phyloP scores from a whole-genome alignment of 2,329 filamentous ascomycete genomes.

The Aspergillus costaricaensis region DNA sequence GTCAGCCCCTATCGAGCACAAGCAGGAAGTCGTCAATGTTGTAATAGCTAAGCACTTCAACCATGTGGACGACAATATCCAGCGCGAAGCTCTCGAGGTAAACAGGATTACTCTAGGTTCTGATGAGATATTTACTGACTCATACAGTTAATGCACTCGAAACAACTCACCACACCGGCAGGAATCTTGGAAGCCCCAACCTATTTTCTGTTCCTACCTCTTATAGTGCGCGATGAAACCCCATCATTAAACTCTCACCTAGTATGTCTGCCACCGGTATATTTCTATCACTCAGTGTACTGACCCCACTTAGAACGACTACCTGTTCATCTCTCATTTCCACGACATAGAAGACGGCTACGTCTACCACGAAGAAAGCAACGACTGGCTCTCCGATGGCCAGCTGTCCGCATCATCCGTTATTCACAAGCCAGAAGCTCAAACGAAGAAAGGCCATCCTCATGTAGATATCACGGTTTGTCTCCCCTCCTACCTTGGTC shows the following conservation, averaged over 20 bases:
- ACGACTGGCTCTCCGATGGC: slow-evolving; percentile 40
- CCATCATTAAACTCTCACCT: slow-evolving; percentile 45
- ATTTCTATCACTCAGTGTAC: neutral
- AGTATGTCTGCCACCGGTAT: slow-evolving; percentile 26
- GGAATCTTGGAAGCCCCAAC: slow-evolving; percentile 73
- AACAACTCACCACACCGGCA: slow-evolving; percentile 73
- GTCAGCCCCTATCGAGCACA: neutral
- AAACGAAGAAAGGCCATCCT: slow-evolving; percentile 20
- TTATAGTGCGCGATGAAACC: slow-evolving; percentile 54
- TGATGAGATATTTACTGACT: too few species aligned
- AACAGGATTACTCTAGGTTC: too few species aligned
- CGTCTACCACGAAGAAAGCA: slow-evolving; percentile 69
- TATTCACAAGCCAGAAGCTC: slow-evolving; percentile 31
- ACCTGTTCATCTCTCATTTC: slow-evolving; percentile 85
- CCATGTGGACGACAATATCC: slow-evolving; percentile 69
- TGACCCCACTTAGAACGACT: slow-evolving; percentile 61
- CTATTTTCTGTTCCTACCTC: slow-evolving; percentile 75
- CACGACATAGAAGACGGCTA: slow-evolving; percentile 73
- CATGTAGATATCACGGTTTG: slow-evolving; percentile 29
- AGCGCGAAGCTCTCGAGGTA: slow-evolving; percentile 73
- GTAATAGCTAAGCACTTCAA: slow-evolving; percentile 81
- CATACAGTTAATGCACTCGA: slow-evolving; percentile 73
- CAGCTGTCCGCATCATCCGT: slow-evolving; percentile 41
- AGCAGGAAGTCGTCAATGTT: slow-evolving; percentile 72
- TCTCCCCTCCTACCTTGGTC: neutral